Conservation (phyloP, 805 yeast species). For the Ogataea pini region DNA sequence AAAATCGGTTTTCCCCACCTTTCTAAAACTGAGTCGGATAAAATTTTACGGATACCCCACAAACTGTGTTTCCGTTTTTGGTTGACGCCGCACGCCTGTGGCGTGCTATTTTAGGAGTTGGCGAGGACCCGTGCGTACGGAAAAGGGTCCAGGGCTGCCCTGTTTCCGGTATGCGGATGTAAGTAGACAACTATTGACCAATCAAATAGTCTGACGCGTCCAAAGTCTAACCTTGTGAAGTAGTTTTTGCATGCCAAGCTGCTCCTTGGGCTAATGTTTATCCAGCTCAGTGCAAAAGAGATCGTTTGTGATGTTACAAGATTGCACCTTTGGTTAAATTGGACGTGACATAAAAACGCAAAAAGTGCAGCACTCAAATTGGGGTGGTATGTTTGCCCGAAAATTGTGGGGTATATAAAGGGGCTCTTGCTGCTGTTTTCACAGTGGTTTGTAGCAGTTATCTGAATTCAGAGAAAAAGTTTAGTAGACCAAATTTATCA, state of each 20-base stretch:
- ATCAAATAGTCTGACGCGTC: background rate
- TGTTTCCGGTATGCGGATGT: background rate
- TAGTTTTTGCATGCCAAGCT: background rate
- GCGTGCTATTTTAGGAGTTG: background rate
- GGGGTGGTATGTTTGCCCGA: background rate
- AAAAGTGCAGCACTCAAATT: background rate
- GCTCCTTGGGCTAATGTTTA: background rate
- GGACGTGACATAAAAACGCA: background rate
- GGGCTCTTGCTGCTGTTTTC: background rate
- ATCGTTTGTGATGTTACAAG: background rate
- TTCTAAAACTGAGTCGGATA: background rate
- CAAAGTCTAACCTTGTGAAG: background rate
- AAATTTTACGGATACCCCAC: conserved; percentile 2
- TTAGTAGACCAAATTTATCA: background rate
- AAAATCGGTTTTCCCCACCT: background rate
- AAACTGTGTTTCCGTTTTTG: background rate
- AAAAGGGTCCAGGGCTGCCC: conserved; percentile 1
- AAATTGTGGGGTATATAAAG: conserved; percentile 1
- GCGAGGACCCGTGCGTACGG: background rate
- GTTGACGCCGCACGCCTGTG: background rate
- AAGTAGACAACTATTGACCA: background rate
- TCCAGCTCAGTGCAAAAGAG: background rate
- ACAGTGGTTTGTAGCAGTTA: too few relatives aligned
- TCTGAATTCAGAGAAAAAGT: background rate
- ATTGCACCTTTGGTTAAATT: background rate